phyloP scores from a whole-genome alignment of 202 grass and related monocot genomes.

The Zizania palustris region DNA sequence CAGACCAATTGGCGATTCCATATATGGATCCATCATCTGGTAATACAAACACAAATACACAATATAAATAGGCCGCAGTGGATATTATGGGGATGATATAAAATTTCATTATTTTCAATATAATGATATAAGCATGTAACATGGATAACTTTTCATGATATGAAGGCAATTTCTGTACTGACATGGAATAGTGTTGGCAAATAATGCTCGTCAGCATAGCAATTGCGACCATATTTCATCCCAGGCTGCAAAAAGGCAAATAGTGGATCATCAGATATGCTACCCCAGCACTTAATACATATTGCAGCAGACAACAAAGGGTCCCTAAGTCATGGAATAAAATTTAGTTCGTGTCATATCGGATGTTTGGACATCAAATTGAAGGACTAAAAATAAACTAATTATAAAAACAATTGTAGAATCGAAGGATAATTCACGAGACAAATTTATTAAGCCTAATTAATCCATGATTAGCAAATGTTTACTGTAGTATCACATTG shows the following conservation, averaged over 20 bases:
- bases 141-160: background rate
- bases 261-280: background rate
- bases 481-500: too few species aligned
- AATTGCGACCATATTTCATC: conserved; percentile 73
- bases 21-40: conserved; percentile 67
- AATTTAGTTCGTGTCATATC: too few species aligned
- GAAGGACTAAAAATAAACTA: too few species aligned
- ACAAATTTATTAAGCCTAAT: too few species aligned
- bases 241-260: conserved; percentile 50
- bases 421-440: too few species aligned
- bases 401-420: too few species aligned
- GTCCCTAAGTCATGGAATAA: too few species aligned
- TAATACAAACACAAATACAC: conserved; percentile 25
- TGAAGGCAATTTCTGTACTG: conserved; percentile 29
- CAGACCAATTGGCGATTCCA: conserved; percentile 80
- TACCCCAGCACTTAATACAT: background rate
- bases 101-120: background rate
- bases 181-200: conserved; percentile 72
- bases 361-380: too few species aligned
- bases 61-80: conserved; percentile 16
- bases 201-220: conserved; percentile 82
- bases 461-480: too few species aligned
- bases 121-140: background rate
- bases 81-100: conserved; percentile 8
- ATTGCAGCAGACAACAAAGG: background rate